Evolutionary conservation across 2,329 filamentous ascomycete species (phyloP).

Genomic region (Penicillium sp.): DNA sequence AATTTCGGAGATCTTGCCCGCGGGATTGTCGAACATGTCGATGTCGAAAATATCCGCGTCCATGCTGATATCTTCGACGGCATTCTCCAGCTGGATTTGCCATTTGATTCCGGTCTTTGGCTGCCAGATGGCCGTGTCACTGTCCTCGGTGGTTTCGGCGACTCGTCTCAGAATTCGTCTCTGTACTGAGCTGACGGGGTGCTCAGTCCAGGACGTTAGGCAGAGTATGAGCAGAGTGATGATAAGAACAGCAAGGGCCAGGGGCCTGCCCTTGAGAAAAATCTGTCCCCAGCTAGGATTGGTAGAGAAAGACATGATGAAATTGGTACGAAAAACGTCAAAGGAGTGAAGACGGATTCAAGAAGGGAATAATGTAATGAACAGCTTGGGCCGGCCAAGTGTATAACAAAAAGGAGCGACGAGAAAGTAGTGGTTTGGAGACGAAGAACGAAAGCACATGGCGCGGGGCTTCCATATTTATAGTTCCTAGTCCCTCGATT

Average conservation of each 20-base stretch:
- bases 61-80: slow-evolving; percentile 44
- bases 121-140: slow-evolving; percentile 48
- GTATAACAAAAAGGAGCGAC: not conserved
- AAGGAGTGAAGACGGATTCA: slow-evolving; percentile 3
- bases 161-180: not conserved
- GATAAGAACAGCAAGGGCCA: not conserved
- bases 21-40: slow-evolving; percentile 58
- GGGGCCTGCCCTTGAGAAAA: not conserved
- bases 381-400: slow-evolving; percentile 7
- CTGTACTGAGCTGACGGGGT: not conserved
- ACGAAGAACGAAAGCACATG: not conserved
- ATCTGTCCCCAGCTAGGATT: not conserved
- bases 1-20: slow-evolving; percentile 50
- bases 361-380: not conserved
- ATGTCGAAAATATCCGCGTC: slow-evolving; percentile 64
- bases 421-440: not conserved
- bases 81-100: slow-evolving; percentile 61
- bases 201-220: not conserved
- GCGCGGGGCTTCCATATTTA: not conserved
- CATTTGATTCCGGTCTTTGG: slow-evolving; percentile 57
- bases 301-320: not conserved
- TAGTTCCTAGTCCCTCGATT: not conserved
- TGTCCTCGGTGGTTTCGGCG: not conserved
- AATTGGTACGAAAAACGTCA: not conserved
- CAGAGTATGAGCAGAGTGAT: not conserved